Conservation (phyloP, 106 monocot genomes). For the Phalaenopsis equestris region DNA sequence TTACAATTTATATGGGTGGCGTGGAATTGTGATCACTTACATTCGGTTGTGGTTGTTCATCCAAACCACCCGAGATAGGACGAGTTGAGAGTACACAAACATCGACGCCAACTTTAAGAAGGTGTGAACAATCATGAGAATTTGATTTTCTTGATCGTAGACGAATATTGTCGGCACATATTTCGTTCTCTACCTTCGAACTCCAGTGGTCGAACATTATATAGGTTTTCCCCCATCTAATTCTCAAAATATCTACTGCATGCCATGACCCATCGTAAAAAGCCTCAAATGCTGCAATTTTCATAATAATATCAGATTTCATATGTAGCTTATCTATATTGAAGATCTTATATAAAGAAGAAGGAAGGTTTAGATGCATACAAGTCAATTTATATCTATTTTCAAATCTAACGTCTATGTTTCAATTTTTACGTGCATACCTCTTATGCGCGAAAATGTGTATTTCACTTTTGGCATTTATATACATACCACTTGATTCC, state of each 20-base stretch:
- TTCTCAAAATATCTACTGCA: constrained; percentile 27
- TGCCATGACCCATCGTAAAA: constrained; percentile 65
- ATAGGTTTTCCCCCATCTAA: constrained; percentile 34
- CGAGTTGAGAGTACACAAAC: constrained; percentile 47
- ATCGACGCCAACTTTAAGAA: constrained; percentile 43
- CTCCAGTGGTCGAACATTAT: constrained; percentile 13
- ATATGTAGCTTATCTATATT: not conserved
- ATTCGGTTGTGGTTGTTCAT: constrained; percentile 13
- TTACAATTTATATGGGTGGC: not conserved
- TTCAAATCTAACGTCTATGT: too few species aligned
- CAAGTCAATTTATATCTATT: too few species aligned
- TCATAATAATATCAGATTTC: not conserved
- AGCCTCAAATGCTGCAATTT: constrained; percentile 62
- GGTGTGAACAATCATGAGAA: constrained; percentile 33
- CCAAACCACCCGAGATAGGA: constrained; percentile 21
- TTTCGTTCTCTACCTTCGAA: constrained; percentile 17
- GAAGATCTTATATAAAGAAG: not conserved
- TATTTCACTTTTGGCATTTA: too few species aligned
- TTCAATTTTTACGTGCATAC: too few species aligned
- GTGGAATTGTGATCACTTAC: constrained; percentile 20
- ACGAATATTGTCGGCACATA: constrained; percentile 37
- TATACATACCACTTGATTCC: too few species aligned
- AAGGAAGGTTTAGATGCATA: not conserved
- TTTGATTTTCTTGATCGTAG: constrained; percentile 52
- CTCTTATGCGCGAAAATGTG: too few species aligned